Evolutionary conservation across 2,329 filamentous ascomycete species (phyloP).

Genomic region (Huntiella omanensis): DNA sequence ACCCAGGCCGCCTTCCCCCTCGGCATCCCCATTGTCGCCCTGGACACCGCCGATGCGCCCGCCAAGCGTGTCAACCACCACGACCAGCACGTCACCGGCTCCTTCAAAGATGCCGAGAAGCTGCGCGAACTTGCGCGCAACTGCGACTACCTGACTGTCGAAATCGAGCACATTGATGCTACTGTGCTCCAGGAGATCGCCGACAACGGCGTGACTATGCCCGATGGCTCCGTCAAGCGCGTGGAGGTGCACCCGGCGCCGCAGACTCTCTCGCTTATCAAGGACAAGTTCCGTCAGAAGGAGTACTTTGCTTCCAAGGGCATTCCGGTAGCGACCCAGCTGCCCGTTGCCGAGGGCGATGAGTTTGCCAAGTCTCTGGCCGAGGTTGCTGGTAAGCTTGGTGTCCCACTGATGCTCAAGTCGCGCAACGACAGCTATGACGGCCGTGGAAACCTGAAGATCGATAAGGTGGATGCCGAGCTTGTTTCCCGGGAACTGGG

Average conservation of each 20-base stretch:
- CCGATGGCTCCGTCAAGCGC: slow-evolving; percentile 23
- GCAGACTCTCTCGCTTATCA: slow-evolving; percentile 71
- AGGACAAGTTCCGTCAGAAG: slow-evolving; percentile 89
- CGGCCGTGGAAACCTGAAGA: slow-evolving; percentile 50
- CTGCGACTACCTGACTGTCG: slow-evolving; percentile 72
- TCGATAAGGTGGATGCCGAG: slow-evolving; percentile 26
- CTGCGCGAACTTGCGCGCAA: slow-evolving; percentile 60
- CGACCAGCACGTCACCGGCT: slow-evolving; percentile 58
- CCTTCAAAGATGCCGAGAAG: slow-evolving; percentile 66
- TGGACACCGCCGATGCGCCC: slow-evolving; percentile 59
- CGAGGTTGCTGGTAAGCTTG: slow-evolving; percentile 43
- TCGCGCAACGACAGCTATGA: slow-evolving; percentile 81
- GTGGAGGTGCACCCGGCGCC: slow-evolving; percentile 62
- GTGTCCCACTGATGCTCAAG: slow-evolving; percentile 85
- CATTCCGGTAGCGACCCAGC: slow-evolving; percentile 55
- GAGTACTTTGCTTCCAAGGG: slow-evolving; percentile 49
- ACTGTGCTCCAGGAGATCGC: slow-evolving; percentile 69
- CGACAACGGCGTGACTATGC: slow-evolving; percentile 39
- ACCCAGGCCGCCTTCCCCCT: slow-evolving; percentile 62
- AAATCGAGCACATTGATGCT: slow-evolving; percentile 93
- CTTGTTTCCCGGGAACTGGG: slow-evolving; percentile 48
- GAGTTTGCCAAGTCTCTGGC: slow-evolving; percentile 41
- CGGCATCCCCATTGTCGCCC: slow-evolving; percentile 58
- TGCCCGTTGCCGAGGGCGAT: slow-evolving; percentile 38
- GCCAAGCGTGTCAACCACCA: slow-evolving; percentile 74